Evolutionary conservation across 1,284 basidiomycete genomes (phyloP).

Genomic region (Trichosporon faecale): DNA sequence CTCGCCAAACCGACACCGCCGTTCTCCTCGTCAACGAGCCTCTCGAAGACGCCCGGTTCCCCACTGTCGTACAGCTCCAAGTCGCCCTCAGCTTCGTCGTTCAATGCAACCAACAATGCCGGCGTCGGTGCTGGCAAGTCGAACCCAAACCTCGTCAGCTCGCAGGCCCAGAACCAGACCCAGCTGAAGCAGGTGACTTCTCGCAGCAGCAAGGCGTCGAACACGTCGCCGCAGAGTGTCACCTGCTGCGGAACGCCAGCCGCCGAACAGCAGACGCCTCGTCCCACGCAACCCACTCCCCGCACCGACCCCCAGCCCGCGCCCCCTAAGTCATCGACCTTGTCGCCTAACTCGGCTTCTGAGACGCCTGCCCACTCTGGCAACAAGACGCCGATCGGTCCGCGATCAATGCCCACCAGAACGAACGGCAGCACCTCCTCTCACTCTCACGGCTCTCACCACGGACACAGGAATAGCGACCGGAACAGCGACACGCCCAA

Average conservation of each 20-base stretch:
- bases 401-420: neutral
- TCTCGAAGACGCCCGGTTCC: neutral
- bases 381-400: neutral
- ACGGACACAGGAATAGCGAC: neutral
- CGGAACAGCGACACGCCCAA: slow-evolving; percentile 1
- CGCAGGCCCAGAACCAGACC: neutral
- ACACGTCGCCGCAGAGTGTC: neutral
- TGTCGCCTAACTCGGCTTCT: neutral
- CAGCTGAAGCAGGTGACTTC: slow-evolving; percentile 2
- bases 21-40: neutral
- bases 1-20: neutral
- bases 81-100: neutral
- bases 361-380: neutral
- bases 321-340: neutral
- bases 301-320: neutral
- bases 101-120: neutral
- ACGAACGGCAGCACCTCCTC: neutral
- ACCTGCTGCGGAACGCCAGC: neutral
- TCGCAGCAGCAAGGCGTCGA: slow-evolving; percentile 2
- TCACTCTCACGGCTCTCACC: neutral
- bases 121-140: neutral
- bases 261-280: neutral
- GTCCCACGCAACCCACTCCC: neutral
- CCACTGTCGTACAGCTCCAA: neutral
- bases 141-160: neutral